Evolutionary conservation across 345 rosid genomes (phyloP), one percentile per base, ranked within the genome.

Genomic region (Euphorbia pulcherrima): DNA sequence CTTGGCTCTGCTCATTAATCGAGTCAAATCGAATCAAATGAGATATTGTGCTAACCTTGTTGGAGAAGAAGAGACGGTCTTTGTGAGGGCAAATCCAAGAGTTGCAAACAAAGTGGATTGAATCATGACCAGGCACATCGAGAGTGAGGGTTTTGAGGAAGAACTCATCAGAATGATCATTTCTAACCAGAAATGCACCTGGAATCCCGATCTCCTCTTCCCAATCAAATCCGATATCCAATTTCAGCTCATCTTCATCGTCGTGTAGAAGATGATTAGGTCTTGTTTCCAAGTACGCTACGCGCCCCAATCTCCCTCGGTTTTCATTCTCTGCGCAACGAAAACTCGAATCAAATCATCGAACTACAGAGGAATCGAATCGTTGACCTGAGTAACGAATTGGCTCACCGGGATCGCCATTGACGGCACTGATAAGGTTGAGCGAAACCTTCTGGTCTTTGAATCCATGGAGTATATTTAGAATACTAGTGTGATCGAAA

Each of bases 21-120:
- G n/a, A n/a, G n/a, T n/a, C n/a, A n/a, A n/a, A n/a, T n/a, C n/a
- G n/a, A n/a, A n/a, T n/a, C n/a, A n/a, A n/a, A n/a, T n/a, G n/a
- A n/a, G n/a, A n/a, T 4, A 2, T 4, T 44, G 16, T 44, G 18
- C 13, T 71, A 74, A 80, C 97, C 90, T 85, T 82, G 82, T 92
- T 92, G 28, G 83, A 59, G 83, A 92, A 92, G 87, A 92, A 92
- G 71, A 92, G 58, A 1, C 98, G 86, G 58, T 84, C 86, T 10
- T 74, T 77, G 1, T 77, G 39, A 46, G 98, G 98, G 60, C 87
- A 92, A 72, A 92, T 83, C 98, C 96, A 92, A 4, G 98, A 92
- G 68, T 90, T 87, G 74, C 98, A 92, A 29, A 85, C 68, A 74
- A 88, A 92, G 65, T 87, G 94, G 65, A 92, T 60, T 56, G 67